Evolutionary conservation across 768 basidiomycete genomes (phyloP), one percentile per base, ranked within the genome.

Genomic region (Gloeostereum incarnatum): DNA sequence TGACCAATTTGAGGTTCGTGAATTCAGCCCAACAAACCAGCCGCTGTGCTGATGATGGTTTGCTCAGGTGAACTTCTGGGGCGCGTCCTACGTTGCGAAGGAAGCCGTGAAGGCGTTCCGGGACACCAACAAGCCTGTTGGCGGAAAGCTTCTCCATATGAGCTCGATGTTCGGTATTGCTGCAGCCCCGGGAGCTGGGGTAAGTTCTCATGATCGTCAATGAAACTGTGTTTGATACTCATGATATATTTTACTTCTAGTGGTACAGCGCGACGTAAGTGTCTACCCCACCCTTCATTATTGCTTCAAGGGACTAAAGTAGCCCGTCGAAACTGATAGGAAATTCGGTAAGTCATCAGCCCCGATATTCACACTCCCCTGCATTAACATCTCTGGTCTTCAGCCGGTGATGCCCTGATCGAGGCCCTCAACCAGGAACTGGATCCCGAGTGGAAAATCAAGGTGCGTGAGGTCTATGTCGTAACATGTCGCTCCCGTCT

Each of bases 401-500:
- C 54, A 64, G 56, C 54, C 1, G 14, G 56, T 1, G 58, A 62
- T 31, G 55, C 52, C 8, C 40, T 59, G 24, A 52, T 47, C 7
- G 49, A 55, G 31, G 22, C 52, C 2, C 39, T 65, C 2, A 49
- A 49, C 1, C 45, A 40, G 17, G 64, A 66, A 31, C 7, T 66
- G 6, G 48, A 56, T 17, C 60, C 60, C 1, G 39, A 35, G 10
- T 66, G 64, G 62, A 65, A 63, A 35, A 62, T 63, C 20, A 36
- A 45, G 21, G 31, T 32, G 25, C 14, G 49, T 42, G n/a, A n/a
- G n/a, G n/a, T n/a, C n/a, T n/a, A n/a, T n/a, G n/a, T n/a, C n/a
- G n/a, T n/a, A n/a, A n/a, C n/a, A n/a, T n/a, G n/a, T n/a, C n/a
- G n/a, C n/a, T n/a, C n/a, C n/a, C n/a, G n/a, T n/a, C n/a, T n/a